Base-by-base conservation (phyloP, 2,329 filamentous ascomycete species). In the Monilinia aucupariae region DNA sequence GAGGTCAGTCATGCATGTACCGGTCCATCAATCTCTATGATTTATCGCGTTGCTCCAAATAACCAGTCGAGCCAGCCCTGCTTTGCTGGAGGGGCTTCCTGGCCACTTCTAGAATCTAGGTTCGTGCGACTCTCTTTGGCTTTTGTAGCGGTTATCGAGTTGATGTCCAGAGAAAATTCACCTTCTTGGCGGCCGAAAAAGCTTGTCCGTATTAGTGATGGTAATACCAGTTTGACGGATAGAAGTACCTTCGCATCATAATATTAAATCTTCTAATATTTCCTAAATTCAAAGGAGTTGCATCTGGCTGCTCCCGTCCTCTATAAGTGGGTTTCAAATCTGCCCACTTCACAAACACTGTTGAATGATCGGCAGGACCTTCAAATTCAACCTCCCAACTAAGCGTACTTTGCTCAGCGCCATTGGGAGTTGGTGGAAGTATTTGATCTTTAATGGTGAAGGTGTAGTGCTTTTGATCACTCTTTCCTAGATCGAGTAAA, bases 111-210 rank as follows among this genome's bases (percentile, higher is more conserved):
- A 34, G 25, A 30, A 45, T 20, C 22, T 10, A 37, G 39, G n/a
- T n/a, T 52, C 32, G n/a, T 53, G 48, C 45, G 62, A 22, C 50
- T 56, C 17, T 56, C 45, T 30, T 64, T 17, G 12, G 39, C 67
- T 48, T 63, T 67, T 62, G 78, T 70, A 10, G 81, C 83, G 15
- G 80, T 78, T 63, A 88, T 82, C 1, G 82, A 83, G 37, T 74
- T 74, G 64, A 89, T 74, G 1, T 79, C 76, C 5, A 89, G 72
- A 3, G 77, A 79, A 68, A 92, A 92, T 4, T 84, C 78, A 3
- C 90, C 90, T 66, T 89, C 78, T 74, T 92, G 89, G 0, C 81
- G 76, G 10, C 86, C 89, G 68, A 92, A 92, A 78, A 91, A 92
- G 74, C 89, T 91, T 43, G 63, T 75, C 59, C 75, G 71, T 47